Evolutionary conservation across 495 filamentous ascomycete species (phyloP).

Genomic region (Neurospora discreta): DNA sequence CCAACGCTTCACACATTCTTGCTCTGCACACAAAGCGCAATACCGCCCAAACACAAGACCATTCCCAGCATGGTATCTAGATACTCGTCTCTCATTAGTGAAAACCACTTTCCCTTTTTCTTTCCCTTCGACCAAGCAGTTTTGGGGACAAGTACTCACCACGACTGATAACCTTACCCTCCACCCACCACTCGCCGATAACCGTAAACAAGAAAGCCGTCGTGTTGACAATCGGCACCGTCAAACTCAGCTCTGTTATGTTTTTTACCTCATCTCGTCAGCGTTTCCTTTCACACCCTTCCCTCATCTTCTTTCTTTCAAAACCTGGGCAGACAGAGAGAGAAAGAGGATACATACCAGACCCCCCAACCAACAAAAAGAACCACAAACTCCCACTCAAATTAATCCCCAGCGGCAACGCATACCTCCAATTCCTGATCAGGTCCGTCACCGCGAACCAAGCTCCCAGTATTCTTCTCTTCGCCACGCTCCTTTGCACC

Average conservation of each 20-base stretch:
- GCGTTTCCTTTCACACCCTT: background rate
- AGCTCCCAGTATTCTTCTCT: constrained; percentile 41
- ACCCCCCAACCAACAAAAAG: constrained; percentile 79
- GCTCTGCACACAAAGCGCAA: constrained; percentile 75
- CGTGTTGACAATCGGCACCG: constrained; percentile 90
- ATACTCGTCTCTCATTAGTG: too few species aligned
- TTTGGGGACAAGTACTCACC: too few species aligned
- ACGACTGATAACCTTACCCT: constrained; percentile 74
- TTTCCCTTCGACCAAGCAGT: too few species aligned
- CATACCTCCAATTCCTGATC: constrained; percentile 69
- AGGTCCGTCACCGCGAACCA: constrained; percentile 70
- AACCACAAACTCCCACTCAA: constrained; percentile 96
- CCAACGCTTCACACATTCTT: constrained; percentile 20
- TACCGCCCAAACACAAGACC: constrained; percentile 67
- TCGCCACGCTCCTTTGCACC: constrained; percentile 38
- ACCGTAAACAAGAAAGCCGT: constrained; percentile 93
- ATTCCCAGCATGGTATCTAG: constrained; percentile 70
- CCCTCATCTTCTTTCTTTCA: background rate
- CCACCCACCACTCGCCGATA: constrained; percentile 89
- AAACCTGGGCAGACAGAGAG: too few species aligned
- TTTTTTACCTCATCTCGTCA: background rate
- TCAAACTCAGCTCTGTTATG: constrained; percentile 78
- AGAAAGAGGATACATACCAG: background rate
- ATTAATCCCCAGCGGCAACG: constrained; percentile 76
- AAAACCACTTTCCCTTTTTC: too few species aligned